Conservation (phyloP, 768 basidiomycete species). For the Russula sp. region DNA sequence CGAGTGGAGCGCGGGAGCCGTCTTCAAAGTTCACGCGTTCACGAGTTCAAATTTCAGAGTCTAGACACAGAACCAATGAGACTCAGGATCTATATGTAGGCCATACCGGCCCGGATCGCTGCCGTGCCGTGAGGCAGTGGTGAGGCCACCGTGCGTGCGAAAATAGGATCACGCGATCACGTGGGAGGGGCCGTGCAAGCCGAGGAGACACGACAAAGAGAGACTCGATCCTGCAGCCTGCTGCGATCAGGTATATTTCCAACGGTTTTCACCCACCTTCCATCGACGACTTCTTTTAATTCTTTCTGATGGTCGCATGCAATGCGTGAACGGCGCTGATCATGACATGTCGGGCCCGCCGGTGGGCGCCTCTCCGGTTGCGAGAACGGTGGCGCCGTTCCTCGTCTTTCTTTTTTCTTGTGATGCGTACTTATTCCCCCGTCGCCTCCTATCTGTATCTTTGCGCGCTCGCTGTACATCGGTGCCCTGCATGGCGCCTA, state of each 20-base stretch:
- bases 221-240: background rate
- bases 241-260: background rate
- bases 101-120: too few relatives aligned
- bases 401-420: background rate
- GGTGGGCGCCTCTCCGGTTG: background rate
- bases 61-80: background rate
- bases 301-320: background rate
- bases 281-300: background rate
- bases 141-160: too few relatives aligned
- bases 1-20: background rate
- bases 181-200: too few relatives aligned
- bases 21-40: conserved; percentile 2
- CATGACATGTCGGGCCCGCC: background rate
- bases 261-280: background rate
- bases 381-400: background rate
- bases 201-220: background rate
- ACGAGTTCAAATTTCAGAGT: background rate
- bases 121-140: too few relatives aligned
- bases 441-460: conserved; percentile 6
- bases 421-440: background rate
- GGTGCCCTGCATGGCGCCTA: background rate
- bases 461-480: background rate
- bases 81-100: too few relatives aligned
- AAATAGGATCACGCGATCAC: too few relatives aligned
- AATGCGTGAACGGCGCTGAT: background rate